Evolutionary conservation across 2,329 filamentous ascomycete species (phyloP).

Genomic region (Fusarium miscanthi): DNA sequence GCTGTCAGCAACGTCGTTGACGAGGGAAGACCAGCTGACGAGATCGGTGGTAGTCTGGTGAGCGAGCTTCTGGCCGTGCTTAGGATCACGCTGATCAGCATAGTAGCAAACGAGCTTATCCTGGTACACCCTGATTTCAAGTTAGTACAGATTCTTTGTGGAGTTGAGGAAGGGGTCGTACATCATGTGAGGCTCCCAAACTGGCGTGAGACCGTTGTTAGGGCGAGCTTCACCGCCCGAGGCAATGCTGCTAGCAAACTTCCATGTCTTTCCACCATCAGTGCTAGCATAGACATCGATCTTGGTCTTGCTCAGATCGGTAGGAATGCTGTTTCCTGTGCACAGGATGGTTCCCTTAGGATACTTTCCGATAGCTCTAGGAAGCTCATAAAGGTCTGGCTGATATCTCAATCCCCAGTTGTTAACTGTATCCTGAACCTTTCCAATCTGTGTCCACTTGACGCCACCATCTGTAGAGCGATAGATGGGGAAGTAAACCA

Average conservation of each 20-base stretch:
- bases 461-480: constrained; percentile 63
- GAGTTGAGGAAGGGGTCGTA: constrained; percentile 16
- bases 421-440: constrained; percentile 72
- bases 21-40: constrained; percentile 66
- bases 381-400: constrained; percentile 74
- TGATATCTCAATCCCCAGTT: constrained; percentile 77
- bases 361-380: constrained; percentile 66
- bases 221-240: constrained; percentile 69
- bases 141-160: not conserved
- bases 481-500: constrained; percentile 66
- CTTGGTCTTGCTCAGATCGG: constrained; percentile 70
- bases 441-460: constrained; percentile 73
- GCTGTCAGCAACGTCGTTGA: constrained; percentile 68
- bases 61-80: constrained; percentile 74
- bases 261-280: constrained; percentile 72
- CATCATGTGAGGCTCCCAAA: constrained; percentile 80
- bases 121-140: constrained; percentile 58
- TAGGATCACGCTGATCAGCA: constrained; percentile 73
- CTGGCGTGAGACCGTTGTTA: constrained; percentile 73
- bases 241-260: constrained; percentile 74
- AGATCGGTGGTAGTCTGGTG: constrained; percentile 72
- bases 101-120: constrained; percentile 74
- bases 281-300: constrained; percentile 74
- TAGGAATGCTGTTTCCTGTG: constrained; percentile 69
- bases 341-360: constrained; percentile 71